These are phyloP conservation scores for Candida awuae DNA, from an alignment of 805 yeast species.

Conservation along the genomic window DNA sequence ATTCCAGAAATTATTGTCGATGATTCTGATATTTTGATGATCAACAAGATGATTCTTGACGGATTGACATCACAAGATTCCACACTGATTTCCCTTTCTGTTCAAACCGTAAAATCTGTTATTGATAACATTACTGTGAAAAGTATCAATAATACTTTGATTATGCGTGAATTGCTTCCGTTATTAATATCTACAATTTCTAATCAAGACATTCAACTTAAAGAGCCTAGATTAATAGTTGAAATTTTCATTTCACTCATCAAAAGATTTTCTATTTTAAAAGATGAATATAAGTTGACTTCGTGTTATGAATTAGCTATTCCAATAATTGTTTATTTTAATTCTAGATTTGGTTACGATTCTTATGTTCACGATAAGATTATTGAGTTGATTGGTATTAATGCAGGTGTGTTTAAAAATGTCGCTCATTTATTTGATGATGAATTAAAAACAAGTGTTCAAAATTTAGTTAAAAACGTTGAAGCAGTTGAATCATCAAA, in stretches of 20 bases:
- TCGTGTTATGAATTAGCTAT: slow-evolving; percentile 26
- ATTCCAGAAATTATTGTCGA: slow-evolving; percentile 28
- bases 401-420: slow-evolving; percentile 41
- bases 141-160: slow-evolving; percentile 22
- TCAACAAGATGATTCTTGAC: slow-evolving; percentile 28
- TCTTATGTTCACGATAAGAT: slow-evolving; percentile 41
- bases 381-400: slow-evolving; percentile 37
- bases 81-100: slow-evolving; percentile 31
- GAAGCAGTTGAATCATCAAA: slow-evolving; percentile 3
- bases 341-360: slow-evolving; percentile 19
- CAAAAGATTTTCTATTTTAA: slow-evolving; percentile 22
- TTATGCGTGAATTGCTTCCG: slow-evolving; percentile 41
- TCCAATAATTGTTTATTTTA: slow-evolving; percentile 29
- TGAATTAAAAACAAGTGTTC: slow-evolving; percentile 35
- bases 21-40: slow-evolving; percentile 30
- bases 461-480: slow-evolving; percentile 35
- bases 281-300: slow-evolving; percentile 5
- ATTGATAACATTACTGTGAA: slow-evolving; percentile 27
- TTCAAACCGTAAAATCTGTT: slow-evolving; percentile 58
- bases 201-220: slow-evolving; percentile 11
- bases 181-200: slow-evolving; percentile 29
- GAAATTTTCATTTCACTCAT: slow-evolving; percentile 44
- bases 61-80: slow-evolving; percentile 31
- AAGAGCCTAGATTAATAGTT: slow-evolving; percentile 34
- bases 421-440: slow-evolving; percentile 34